These are phyloP conservation scores for Salix dunnii DNA, from an alignment of 345 rosid genomes.

Conservation along the genomic window DNA sequence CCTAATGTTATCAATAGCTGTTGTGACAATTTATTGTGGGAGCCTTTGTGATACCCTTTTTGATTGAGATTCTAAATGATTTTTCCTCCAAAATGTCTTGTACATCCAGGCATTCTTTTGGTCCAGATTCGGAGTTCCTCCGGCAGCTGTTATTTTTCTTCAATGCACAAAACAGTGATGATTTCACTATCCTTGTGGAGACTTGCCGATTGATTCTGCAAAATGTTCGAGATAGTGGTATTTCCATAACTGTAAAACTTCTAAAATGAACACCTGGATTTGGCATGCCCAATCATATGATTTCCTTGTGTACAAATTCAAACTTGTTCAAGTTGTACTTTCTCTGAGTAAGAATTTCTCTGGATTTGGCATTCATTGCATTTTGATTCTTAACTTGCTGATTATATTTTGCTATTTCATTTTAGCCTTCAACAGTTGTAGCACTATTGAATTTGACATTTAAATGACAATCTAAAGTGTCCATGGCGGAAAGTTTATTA, in stretches of 20 bases:
- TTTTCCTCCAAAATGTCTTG: constrained; percentile 1
- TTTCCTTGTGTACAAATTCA: not conserved
- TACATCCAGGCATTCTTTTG: constrained; percentile 73
- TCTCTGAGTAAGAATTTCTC: not conserved
- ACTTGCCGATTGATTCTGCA: constrained; percentile 55
- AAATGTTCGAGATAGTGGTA: constrained; percentile 55
- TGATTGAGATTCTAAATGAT: not conserved
- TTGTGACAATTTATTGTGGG: not conserved
- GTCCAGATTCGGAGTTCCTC: constrained; percentile 79
- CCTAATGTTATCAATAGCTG: not conserved
- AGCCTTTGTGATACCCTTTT: not conserved
- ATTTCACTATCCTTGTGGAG: constrained; percentile 61
- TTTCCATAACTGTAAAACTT: constrained; percentile 4
- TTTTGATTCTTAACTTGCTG: not conserved
- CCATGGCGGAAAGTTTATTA: not conserved
- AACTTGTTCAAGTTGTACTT: not conserved
- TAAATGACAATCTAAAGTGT: not conserved
- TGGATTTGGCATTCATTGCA: not conserved
- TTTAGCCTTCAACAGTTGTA: not conserved
- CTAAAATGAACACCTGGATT: not conserved
- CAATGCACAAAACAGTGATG: constrained; percentile 50
- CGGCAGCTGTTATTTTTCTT: constrained; percentile 73
- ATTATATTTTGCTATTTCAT: not conserved
- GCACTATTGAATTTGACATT: not conserved
- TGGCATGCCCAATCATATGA: not conserved